Evolutionary conservation across 306 rosid species (phyloP).

Genomic region (Prosopis cineraria): DNA sequence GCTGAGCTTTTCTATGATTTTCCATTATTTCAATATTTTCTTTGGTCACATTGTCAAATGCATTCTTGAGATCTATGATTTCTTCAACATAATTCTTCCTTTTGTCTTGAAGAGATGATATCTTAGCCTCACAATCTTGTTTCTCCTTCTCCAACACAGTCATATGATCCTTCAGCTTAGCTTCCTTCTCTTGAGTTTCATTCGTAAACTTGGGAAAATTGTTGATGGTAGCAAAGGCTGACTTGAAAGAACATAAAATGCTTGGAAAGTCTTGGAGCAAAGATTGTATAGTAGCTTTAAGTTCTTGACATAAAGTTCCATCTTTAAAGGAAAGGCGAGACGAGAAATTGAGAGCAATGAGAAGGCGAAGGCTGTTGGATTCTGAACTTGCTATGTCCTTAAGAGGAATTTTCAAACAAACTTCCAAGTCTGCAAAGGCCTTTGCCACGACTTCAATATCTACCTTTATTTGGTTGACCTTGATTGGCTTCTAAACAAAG

Average conservation of each 20-base stretch:
- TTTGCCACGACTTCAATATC: conserved; percentile 2
- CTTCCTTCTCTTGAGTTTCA: too few relatives aligned
- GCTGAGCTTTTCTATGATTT: too few relatives aligned
- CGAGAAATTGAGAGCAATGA: conserved; percentile 38
- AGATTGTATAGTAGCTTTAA: conserved; percentile 20
- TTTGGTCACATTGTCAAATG: too few relatives aligned
- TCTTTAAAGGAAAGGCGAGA: conserved; percentile 27
- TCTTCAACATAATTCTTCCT: too few relatives aligned
- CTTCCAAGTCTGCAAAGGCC: conserved; percentile 29
- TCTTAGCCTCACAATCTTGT: too few relatives aligned
- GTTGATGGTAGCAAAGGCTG: conserved; percentile 5
- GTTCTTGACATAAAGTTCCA: conserved; percentile 14
- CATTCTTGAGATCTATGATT: too few relatives aligned
- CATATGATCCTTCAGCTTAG: too few relatives aligned
- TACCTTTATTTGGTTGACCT: not conserved
- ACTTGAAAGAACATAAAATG: conserved; percentile 34
- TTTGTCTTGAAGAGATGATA: too few relatives aligned
- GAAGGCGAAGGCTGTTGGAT: conserved; percentile 12
- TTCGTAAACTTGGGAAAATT: too few relatives aligned
- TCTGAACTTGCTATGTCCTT: conserved; percentile 37
- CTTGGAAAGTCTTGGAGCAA: conserved; percentile 19
- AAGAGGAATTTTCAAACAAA: conserved; percentile 24
- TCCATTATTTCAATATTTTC: too few relatives aligned
- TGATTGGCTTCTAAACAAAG: not conserved
- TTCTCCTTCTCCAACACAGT: too few relatives aligned